phyloP scores from a whole-genome alignment of 176 grass and related monocot species.

The Zoysia japonica region DNA sequence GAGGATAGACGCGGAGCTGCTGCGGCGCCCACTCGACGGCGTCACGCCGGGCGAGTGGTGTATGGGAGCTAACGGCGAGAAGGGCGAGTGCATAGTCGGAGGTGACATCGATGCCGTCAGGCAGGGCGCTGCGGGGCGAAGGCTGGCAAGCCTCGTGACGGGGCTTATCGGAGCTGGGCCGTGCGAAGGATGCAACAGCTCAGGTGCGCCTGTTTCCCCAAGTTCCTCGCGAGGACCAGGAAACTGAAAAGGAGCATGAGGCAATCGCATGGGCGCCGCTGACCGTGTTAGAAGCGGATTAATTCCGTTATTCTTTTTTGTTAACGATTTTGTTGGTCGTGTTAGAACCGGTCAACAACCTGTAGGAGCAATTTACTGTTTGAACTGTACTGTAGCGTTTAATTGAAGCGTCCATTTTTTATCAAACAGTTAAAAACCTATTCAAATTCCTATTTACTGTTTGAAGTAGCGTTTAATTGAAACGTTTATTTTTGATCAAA shows the following conservation, averaged over 20 bases:
- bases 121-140: constrained; percentile 31
- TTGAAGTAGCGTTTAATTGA: too few relatives aligned
- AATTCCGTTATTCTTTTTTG: background rate
- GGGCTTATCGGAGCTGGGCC: constrained; percentile 25
- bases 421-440: too few relatives aligned
- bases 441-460: too few relatives aligned
- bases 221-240: background rate
- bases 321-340: background rate
- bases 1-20: constrained; percentile 57
- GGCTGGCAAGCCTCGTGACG: constrained; percentile 32
- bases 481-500: too few relatives aligned
- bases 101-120: constrained; percentile 45
- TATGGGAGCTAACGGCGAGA: constrained; percentile 16
- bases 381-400: too few relatives aligned
- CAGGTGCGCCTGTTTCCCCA: background rate
- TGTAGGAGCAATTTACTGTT: too few relatives aligned
- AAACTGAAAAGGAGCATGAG: background rate
- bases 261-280: background rate
- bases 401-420: too few relatives aligned
- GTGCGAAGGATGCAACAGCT: constrained; percentile 24
- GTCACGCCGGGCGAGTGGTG: constrained; percentile 60
- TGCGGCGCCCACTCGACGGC: constrained; percentile 38
- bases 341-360: too few relatives aligned
- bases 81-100: constrained; percentile 42
- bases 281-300: background rate